Evolutionary conservation across 164 flowering plant species (phyloP).

Genomic region (Cinnamomum micranthum): DNA sequence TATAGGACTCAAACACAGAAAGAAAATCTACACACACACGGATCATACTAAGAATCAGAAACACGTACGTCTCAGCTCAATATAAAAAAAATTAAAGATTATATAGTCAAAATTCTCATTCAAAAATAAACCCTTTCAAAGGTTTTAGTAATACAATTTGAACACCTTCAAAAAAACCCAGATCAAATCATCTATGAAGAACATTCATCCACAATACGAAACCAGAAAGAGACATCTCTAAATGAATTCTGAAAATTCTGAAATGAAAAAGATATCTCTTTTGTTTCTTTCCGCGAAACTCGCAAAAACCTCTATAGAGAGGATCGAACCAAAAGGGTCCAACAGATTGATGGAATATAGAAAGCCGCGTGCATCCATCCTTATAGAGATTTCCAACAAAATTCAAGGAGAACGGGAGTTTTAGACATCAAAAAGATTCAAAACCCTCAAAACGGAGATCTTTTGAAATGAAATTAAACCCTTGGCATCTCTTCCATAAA

Average conservation of each 20-base stretch:
- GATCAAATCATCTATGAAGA: not conserved
- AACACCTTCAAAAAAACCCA: not conserved
- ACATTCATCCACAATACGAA: not conserved
- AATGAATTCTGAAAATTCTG: constrained; percentile 6
- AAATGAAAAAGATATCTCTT: not conserved
- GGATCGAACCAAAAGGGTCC: not conserved
- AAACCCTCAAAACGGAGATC: constrained; percentile 1
- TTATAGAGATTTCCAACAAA: not conserved
- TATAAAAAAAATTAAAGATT: not conserved
- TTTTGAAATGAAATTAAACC: not conserved
- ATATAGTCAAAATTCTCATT: not conserved
- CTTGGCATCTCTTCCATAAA: not conserved
- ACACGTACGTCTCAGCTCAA: not conserved
- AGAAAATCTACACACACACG: too few relatives aligned
- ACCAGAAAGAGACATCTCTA: not conserved
- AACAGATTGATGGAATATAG: not conserved
- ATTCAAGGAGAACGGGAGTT: not conserved
- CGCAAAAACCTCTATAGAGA: not conserved
- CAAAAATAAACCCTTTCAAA: constrained; percentile 4
- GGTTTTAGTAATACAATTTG: not conserved
- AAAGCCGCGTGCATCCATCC: not conserved
- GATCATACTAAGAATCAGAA: too few relatives aligned
- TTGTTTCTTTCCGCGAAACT: not conserved
- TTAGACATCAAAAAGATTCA: not conserved
- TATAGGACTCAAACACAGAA: too few relatives aligned